A percentile compares a stretch with the other conserved stretches of the same genome.
These are phyloP conservation scores for Barbarea vulgaris DNA, from an alignment of 345 rosid genomes.

Conservation along the genomic window DNA sequence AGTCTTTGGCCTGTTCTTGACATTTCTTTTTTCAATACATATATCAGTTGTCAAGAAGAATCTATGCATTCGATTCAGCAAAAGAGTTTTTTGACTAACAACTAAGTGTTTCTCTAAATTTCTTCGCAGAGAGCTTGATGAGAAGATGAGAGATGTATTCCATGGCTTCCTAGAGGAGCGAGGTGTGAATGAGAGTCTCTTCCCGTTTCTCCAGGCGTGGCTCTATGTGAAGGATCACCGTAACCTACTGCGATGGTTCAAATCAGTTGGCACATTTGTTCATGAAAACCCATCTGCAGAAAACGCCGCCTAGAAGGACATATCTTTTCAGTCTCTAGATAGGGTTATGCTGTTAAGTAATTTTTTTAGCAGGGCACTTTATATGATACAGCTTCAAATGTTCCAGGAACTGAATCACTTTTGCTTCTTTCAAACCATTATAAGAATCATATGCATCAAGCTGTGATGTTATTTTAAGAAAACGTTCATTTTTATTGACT, in stretches of 20 bases:
- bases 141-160: conserved; percentile 73
- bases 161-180: conserved; percentile 79
- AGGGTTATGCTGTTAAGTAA: neutral
- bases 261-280: conserved; percentile 68
- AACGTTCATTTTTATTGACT: neutral
- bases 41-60: conserved; percentile 1
- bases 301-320: conserved; percentile 19
- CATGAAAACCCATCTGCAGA: conserved; percentile 46
- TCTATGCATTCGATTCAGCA: neutral
- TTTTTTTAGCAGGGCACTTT: conserved; percentile 5
- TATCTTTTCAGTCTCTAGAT: neutral
- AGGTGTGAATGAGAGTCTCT: conserved; percentile 78
- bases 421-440: neutral
- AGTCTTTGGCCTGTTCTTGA: neutral
- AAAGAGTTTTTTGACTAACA: neutral
- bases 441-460: conserved; percentile 10
- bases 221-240: conserved; percentile 86
- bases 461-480: conserved; percentile 9
- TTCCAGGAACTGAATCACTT: neutral
- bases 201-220: conserved; percentile 93
- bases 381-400: conserved; percentile 1
- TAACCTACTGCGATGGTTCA: conserved; percentile 75
- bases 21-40: neutral
- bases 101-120: conserved; percentile 8
- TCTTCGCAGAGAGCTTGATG: conserved; percentile 70